Evolutionary conservation across 2,329 filamentous ascomycete species (phyloP).

Genomic region (Penicillium nordicum): DNA sequence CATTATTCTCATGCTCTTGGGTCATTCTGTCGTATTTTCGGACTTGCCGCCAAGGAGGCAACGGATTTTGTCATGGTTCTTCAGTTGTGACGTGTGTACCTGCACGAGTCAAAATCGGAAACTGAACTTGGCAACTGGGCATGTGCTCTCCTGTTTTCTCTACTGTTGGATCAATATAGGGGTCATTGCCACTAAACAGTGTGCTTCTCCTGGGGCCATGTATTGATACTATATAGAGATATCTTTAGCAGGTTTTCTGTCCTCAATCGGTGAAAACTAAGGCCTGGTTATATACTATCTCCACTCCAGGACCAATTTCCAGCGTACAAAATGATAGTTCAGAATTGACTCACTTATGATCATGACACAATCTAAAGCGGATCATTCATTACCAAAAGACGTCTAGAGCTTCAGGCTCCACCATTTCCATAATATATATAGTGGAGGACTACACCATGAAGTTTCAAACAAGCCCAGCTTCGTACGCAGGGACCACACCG

Average conservation of each 20-base stretch:
- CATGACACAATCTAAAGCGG: background rate
- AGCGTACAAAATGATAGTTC: background rate
- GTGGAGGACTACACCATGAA: background rate
- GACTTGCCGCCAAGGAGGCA: background rate
- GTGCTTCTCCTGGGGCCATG: background rate
- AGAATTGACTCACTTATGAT: constrained; percentile 1
- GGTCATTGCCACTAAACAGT: background rate
- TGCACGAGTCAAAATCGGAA: background rate
- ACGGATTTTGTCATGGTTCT: background rate
- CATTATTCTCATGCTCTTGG: background rate
- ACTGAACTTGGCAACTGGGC: background rate
- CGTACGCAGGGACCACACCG: background rate
- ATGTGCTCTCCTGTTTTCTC: background rate
- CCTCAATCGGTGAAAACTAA: background rate
- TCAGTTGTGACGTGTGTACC: background rate
- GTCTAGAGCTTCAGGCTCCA: background rate
- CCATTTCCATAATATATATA: background rate
- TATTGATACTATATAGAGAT: background rate
- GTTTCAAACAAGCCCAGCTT: background rate
- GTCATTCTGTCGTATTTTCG: constrained; percentile 3
- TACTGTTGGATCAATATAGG: background rate
- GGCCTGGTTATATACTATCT: background rate
- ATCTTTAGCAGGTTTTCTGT: background rate
- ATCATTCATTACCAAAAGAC: background rate
- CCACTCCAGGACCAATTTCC: background rate